Base-by-base conservation (phyloP, 345 rosid genomes). In the Citropsis articulata region DNA sequence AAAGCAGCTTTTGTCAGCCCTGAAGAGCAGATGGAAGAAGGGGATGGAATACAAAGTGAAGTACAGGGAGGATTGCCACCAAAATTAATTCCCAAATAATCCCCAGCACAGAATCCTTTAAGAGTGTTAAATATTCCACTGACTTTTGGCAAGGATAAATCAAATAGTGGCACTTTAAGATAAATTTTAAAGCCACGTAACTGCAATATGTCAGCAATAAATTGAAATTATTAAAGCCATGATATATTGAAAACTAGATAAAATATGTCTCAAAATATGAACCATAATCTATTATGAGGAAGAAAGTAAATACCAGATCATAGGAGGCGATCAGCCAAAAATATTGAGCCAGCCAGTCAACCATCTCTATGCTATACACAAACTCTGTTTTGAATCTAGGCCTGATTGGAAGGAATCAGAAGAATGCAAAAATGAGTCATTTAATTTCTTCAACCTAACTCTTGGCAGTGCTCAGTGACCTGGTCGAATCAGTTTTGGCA, bases 391-490 rank as follows among this genome's bases (percentile, higher is more conserved):
- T 72, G 67, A 67, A 69, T 55, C 76, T 48, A 7, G 10, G 40
- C 14, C 57, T 38, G 50, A 53, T 35, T 50, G 76, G 77, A 50
- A 36, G 77, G 57, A 64, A 53, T 57, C 31, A 27, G 38, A 71
- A 73, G 57, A 72, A 62, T 31, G 70, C 65, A 77, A 18, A 66
- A 78, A 72, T 36, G 19, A 71, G 50, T 33, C 31, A 27, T 57
- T 65, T 59, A 21, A 31, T 67, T 12, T 13, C 40, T 19, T 40
- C 74, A 63, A 50, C 77, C 76, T 72, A 78, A 28, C 84, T 64
- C 83, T 81, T 86, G 27, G 40, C 80, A 77, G 30, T 36, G 12
- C 14, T 42, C 66, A 70, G 69, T 21, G 81, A 77, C 77, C 61
- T 81, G 66, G 64, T 82, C 22, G 62, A 61, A 78, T 75, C 68